These are phyloP conservation scores for Garcia nutans DNA, from an alignment of 345 rosid species.

Conservation along the genomic window DNA sequence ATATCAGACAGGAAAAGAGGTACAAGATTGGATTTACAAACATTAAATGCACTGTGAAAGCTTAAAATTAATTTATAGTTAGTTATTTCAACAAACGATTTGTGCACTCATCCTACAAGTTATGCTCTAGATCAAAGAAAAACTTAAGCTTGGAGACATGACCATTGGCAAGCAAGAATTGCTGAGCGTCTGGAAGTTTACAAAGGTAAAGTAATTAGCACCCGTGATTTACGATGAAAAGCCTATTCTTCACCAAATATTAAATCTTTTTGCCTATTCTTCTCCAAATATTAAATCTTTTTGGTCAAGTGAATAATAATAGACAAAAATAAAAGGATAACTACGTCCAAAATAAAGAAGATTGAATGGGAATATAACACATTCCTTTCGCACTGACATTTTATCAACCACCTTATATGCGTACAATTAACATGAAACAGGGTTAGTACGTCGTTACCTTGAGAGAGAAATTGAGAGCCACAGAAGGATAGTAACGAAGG, in stretches of 20 bases:
- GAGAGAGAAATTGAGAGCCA: slow-evolving; percentile 94
- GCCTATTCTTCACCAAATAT: not conserved
- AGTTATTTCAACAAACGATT: not conserved
- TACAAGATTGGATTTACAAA: not conserved
- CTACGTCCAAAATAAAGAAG: not conserved
- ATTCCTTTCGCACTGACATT: slow-evolving; percentile 18
- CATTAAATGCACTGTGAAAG: not conserved
- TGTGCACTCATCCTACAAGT: not conserved
- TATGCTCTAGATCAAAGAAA: not conserved
- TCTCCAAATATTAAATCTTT: not conserved
- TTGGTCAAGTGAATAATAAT: not conserved
- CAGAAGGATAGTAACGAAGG: slow-evolving; percentile 91
- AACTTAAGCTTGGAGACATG: not conserved
- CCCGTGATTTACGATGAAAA: too few species aligned
- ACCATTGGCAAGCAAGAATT: not conserved
- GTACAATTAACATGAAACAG: not conserved
- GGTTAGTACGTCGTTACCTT: slow-evolving; percentile 38
- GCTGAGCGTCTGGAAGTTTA: not conserved
- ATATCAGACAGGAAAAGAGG: not conserved
- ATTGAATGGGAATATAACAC: not conserved
- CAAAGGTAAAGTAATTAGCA: not conserved
- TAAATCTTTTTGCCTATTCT: not conserved
- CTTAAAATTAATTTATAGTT: not conserved
- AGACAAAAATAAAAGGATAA: not conserved
- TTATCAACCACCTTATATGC: slow-evolving; percentile 32